A percentile compares a stretch with the other conserved stretches of the same genome.
Evolutionary conservation across 352 stramenopile species (phyloP).

Genomic region (Plasmopara viticola): DNA sequence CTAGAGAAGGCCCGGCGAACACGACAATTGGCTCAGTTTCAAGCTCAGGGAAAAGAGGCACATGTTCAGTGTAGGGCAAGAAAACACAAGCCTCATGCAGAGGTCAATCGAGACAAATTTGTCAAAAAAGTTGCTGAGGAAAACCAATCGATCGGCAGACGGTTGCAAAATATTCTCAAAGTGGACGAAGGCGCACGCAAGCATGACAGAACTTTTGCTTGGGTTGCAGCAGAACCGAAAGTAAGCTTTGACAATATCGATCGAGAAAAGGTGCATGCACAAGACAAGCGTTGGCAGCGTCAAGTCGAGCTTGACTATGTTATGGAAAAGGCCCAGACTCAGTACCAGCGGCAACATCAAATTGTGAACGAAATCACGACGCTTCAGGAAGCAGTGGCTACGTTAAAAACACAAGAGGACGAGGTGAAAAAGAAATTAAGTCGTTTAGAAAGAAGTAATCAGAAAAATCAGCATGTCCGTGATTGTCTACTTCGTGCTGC

Average conservation of each 20-base stretch:
- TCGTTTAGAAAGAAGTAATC: slow-evolving; percentile 45
- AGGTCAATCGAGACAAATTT: slow-evolving; percentile 58
- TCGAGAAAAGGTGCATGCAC: slow-evolving; percentile 40
- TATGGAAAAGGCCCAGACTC: slow-evolving; percentile 50
- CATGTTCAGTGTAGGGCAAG: slow-evolving; percentile 35
- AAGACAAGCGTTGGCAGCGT: slow-evolving; percentile 34
- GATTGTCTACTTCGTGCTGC: slow-evolving; percentile 37
- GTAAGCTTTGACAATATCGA: slow-evolving; percentile 29
- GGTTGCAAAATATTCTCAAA: slow-evolving; percentile 35
- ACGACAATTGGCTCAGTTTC: slow-evolving; percentile 22
- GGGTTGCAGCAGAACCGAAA: slow-evolving; percentile 22
- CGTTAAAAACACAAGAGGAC: slow-evolving; percentile 35
- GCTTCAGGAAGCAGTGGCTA: slow-evolving; percentile 38
- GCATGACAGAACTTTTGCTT: slow-evolving; percentile 13
- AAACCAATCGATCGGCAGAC: slow-evolving; percentile 51
- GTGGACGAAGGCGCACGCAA: slow-evolving; percentile 15
- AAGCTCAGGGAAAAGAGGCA: slow-evolving; percentile 37
- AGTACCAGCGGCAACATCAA: slow-evolving; percentile 50
- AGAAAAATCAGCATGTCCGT: slow-evolving; percentile 50
- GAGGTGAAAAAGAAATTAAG: slow-evolving; percentile 30
- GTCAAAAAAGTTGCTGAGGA: slow-evolving; percentile 39
- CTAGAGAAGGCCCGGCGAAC: slow-evolving; percentile 29
- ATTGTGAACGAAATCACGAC: slow-evolving; percentile 45
- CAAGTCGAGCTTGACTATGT: slow-evolving; percentile 52
- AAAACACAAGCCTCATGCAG: slow-evolving; percentile 51